These are phyloP conservation scores for Vicia sativa DNA, from an alignment of 306 rosid species.

Conservation along the genomic window DNA sequence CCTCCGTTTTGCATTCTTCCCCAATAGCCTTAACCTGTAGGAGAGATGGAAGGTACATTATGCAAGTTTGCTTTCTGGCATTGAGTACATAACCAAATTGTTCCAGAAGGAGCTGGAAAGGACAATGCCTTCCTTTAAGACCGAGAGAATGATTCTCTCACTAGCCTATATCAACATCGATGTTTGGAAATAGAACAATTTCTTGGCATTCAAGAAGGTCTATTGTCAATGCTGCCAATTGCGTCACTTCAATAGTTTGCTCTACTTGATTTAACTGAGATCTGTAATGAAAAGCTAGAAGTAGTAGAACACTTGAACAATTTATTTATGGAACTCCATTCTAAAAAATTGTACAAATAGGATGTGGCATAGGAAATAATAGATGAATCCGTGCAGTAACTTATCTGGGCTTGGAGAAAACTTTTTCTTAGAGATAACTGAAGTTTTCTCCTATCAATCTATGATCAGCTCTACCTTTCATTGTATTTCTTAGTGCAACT, in stretches of 20 bases:
- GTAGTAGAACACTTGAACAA: not conserved
- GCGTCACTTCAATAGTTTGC: not conserved
- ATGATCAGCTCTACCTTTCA: constrained; percentile 7
- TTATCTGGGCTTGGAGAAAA: constrained; percentile 22
- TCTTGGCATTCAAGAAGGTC: not conserved
- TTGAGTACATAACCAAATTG: not conserved
- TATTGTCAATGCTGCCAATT: not conserved
- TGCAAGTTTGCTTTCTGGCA: constrained; percentile 2
- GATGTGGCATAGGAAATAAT: constrained; percentile 3
- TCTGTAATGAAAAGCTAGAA: not conserved
- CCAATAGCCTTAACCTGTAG: not conserved
- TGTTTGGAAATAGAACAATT: not conserved
- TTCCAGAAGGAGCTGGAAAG: not conserved
- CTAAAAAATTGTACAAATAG: not conserved
- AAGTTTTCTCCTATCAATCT: constrained; percentile 18
- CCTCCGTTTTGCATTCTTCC: not conserved
- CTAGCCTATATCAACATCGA: not conserved
- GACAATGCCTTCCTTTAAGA: not conserved
- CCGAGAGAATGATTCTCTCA: not conserved
- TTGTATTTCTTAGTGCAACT: constrained; percentile 21
- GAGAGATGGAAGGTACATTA: not conserved
- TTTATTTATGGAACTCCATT: not conserved
- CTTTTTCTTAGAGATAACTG: constrained; percentile 5
- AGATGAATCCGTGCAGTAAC: constrained; percentile 13
- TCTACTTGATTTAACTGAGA: not conserved